Evolutionary conservation across 2,329 filamentous ascomycete species (phyloP).

Genomic region (Trichophyton verrucosum): DNA sequence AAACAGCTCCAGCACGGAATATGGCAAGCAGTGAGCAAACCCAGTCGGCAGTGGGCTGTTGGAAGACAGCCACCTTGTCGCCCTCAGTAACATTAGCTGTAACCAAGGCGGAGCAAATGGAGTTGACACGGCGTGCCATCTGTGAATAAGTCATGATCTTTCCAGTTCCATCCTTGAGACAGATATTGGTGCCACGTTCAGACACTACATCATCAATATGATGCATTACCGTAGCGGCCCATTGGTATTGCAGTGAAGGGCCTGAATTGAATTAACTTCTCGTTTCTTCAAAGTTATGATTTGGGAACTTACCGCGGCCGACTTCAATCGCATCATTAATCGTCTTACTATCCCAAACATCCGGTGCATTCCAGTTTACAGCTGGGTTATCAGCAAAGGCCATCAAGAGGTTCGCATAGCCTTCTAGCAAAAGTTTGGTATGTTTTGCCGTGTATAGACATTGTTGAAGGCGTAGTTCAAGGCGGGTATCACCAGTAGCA

Average conservation of each 20-base stretch:
- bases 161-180: conserved; percentile 21
- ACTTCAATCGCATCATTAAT: neutral
- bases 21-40: conserved; percentile 26
- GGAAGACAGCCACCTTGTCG: conserved; percentile 30
- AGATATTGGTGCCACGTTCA: conserved; percentile 14
- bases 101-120: conserved; percentile 24
- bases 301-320: neutral
- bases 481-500: conserved; percentile 10
- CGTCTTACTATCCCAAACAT: neutral
- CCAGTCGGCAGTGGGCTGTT: conserved; percentile 26
- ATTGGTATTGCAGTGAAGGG: neutral
- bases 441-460: conserved; percentile 21
- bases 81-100: conserved; percentile 12
- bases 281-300: neutral
- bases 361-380: neutral
- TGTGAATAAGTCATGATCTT: conserved; percentile 26
- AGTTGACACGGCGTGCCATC: conserved; percentile 23
- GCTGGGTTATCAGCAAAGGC: conserved; percentile 1
- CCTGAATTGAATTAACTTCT: neutral
- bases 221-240: conserved; percentile 21
- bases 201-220: conserved; percentile 26
- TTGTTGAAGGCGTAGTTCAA: conserved; percentile 18
- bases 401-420: conserved; percentile 15
- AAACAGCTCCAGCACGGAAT: conserved; percentile 24
- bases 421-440: conserved; percentile 17